Percentiles rank a stretch among this genome's conserved stretches.
Conservation (phyloP, 202 grass and related monocot species). For the Setaria viridis region DNA sequence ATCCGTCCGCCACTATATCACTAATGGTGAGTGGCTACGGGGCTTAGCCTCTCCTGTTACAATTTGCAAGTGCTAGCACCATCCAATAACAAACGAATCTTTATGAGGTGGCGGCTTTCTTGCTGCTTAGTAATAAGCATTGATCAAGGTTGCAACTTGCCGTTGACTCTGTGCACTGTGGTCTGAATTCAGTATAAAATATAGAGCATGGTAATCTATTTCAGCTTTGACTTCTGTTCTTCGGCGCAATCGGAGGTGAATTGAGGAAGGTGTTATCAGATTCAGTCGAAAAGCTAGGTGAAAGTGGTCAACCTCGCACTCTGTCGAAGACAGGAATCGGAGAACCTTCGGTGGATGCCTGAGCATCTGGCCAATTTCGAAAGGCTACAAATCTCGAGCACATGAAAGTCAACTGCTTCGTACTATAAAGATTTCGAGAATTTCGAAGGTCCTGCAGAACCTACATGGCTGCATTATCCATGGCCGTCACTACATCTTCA, state of each 20-base stretch:
- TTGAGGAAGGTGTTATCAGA: not conserved
- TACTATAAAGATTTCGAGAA: not conserved
- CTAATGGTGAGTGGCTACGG: slow-evolving; percentile 51
- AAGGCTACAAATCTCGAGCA: not conserved
- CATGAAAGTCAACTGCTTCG: not conserved
- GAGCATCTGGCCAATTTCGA: not conserved
- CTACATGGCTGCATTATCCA: not conserved
- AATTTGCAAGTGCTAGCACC: slow-evolving; percentile 30
- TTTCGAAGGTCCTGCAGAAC: not conserved
- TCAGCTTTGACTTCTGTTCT: slow-evolving; percentile 7
- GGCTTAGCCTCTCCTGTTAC: slow-evolving; percentile 31
- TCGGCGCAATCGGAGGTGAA: not conserved
- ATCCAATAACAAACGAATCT: slow-evolving; percentile 42
- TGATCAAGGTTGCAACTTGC: slow-evolving; percentile 8
- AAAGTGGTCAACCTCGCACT: slow-evolving; percentile 1
- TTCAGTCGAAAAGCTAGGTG: not conserved
- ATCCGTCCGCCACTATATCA: slow-evolving; percentile 25
- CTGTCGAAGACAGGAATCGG: not conserved
- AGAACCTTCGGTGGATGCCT: too few relatives aligned
- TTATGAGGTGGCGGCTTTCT: slow-evolving; percentile 30
- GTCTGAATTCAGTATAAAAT: slow-evolving; percentile 21
- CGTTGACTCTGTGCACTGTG: slow-evolving; percentile 25
- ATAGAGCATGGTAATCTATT: slow-evolving; percentile 5
- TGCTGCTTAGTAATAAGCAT: not conserved
- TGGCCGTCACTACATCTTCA: not conserved